Conservation (phyloP, 345 rosid species). For the Angophora floribunda region DNA sequence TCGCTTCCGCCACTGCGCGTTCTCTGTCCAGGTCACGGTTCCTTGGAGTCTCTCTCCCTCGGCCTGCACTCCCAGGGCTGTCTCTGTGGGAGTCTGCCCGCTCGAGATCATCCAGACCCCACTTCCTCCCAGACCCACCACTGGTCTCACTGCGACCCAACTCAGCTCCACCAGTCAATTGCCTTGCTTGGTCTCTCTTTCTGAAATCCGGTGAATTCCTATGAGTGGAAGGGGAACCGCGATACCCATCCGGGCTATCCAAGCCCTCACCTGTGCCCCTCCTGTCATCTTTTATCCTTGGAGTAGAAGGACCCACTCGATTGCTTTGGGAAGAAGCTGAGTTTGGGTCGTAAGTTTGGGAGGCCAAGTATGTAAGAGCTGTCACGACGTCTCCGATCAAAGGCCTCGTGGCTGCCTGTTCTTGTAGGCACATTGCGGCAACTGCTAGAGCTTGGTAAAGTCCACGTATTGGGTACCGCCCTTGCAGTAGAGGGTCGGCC, state of each 20-base stretch:
- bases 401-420: constrained; percentile 95
- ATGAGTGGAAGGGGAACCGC: constrained; percentile 64
- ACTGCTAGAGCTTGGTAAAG: constrained; percentile 97
- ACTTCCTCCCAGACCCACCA: constrained; percentile 76
- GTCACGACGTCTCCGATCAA: constrained; percentile 93
- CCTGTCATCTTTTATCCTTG: constrained; percentile 56
- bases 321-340: constrained; percentile 44
- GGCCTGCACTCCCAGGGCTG: constrained; percentile 56
- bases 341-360: constrained; percentile 79
- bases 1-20: constrained; percentile 94
- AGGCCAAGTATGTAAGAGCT: constrained; percentile 90
- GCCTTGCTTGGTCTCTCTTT: constrained; percentile 52
- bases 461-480: constrained; percentile 90
- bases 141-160: constrained; percentile 51
- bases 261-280: constrained; percentile 57
- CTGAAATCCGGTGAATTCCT: constrained; percentile 88
- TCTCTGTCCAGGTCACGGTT: constrained; percentile 88
- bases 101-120: constrained; percentile 60
- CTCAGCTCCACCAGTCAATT: constrained; percentile 40
- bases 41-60: constrained; percentile 67
- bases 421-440: constrained; percentile 98
- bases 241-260: constrained; percentile 59
- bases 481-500: constrained; percentile 92
- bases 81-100: constrained; percentile 59
- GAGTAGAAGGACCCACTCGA: constrained; percentile 61